phyloP scores from a whole-genome alignment of 2,329 filamentous ascomycete species.

The Colletotrichum sp. region DNA sequence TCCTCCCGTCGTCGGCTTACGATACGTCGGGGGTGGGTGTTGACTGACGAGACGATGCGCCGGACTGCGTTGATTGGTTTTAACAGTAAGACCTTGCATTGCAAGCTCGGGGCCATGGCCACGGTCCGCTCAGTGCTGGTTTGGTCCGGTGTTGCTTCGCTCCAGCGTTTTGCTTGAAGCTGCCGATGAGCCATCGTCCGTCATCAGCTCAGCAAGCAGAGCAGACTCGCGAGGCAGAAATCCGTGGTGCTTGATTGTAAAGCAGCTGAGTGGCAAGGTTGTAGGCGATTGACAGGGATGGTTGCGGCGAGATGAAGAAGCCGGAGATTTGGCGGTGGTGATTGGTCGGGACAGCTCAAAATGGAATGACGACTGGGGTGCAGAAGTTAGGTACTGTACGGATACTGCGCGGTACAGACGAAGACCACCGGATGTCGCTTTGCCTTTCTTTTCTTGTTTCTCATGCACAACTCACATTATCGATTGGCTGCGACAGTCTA shows the following conservation, averaged over 20 bases:
- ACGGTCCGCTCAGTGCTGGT: conserved; percentile 16
- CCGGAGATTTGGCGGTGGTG: background rate
- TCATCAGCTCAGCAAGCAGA: background rate
- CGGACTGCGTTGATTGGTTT: conserved; percentile 9
- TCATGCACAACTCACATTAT: conserved; percentile 1
- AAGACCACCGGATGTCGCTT: background rate
- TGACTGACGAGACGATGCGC: background rate
- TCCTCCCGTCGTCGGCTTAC: background rate
- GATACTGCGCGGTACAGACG: background rate
- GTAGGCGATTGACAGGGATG: background rate
- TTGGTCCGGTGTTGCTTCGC: conserved; percentile 11
- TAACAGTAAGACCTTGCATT: conserved; percentile 11
- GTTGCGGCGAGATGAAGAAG: background rate
- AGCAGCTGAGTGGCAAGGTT: background rate
- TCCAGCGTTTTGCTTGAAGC: conserved; percentile 2
- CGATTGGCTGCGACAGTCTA: background rate
- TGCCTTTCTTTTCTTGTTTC: conserved; percentile 2
- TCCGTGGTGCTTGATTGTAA: background rate
- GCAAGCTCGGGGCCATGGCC: conserved; percentile 4
- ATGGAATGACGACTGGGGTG: background rate
- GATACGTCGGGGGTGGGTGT: background rate
- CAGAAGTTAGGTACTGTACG: background rate
- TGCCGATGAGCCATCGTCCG: conserved; percentile 1
- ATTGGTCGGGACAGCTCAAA: background rate
- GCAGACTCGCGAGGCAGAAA: background rate